Evolutionary conservation across 1,284 basidiomycete species (phyloP), one percentile per base, ranked within the genome.

Genomic region (Gymnopus androsaceus): DNA sequence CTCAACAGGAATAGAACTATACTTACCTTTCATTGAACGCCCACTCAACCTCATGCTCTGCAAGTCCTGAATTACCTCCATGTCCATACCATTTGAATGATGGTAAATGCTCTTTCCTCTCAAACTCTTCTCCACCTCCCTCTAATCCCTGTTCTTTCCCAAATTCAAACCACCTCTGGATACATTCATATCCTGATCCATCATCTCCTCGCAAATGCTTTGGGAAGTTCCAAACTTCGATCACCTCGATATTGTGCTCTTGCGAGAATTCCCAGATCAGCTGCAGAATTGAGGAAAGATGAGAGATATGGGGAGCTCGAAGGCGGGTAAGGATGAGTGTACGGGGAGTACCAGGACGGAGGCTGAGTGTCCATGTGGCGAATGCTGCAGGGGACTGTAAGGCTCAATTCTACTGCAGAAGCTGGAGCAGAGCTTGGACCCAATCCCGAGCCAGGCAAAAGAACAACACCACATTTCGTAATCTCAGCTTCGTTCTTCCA

Each of bases 21-120:
- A 63, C 69, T 57, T 45, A 80, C 80, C 74, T 78, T 63, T 87
- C 84, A 58, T 87, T 86, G 52, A 76, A 74, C 21, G 73, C 53
- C 85, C 84, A 87, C 11, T 72, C 67, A 3, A 84, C 60, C 11
- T 77, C 66, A 15, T 12, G 9, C 11, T 34, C 46, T 31, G 12
- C 45, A 47, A 33, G 14, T 25, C n/a, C n/a, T 19, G 45, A 5
- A 12, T 63, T 64, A 2, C 67, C 66, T 1, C 63, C 42, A 49
- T 76, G 50, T 14, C 79, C 79, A 65, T 87, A 87, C 80, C 82
- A 85, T 59, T 80, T 84, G 50, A 85, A 70, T 0, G 79, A 71
- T 3, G 82, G 74, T 19, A 86, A 60, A 63, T 84, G 80, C 19
- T 80, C 79, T 2, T 69, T 65, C 57, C 83, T 71, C 28, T 69